Conservation (phyloP, 768 basidiomycete genomes). For the Roridomyces roridus region DNA sequence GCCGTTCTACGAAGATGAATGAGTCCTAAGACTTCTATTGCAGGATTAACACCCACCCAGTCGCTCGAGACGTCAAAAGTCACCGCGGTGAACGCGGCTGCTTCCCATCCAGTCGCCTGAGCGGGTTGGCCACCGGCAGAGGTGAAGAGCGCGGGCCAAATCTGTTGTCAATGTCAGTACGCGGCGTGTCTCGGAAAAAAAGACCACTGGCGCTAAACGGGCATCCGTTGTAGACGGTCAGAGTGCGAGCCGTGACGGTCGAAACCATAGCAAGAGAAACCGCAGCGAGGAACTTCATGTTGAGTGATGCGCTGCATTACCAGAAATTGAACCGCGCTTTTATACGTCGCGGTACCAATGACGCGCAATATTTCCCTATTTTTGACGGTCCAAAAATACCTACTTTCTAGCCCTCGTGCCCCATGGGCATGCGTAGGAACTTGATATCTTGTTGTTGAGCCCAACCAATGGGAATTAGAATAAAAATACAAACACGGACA, state of each 20-base stretch:
- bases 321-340: no score
- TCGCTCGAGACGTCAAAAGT: slow-evolving; percentile 50
- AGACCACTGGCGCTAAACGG: slow-evolving; percentile 48
- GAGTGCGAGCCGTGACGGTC: slow-evolving; percentile 5
- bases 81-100: slow-evolving; percentile 29
- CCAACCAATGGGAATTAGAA: no score
- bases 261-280: slow-evolving; percentile 38
- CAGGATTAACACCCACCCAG: slow-evolving; percentile 42
- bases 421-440: no score
- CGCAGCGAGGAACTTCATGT: slow-evolving; percentile 4
- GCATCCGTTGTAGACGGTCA: slow-evolving; percentile 40
- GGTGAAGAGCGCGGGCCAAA: slow-evolving; percentile 47
- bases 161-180: slow-evolving; percentile 21
- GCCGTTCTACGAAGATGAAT: slow-evolving; percentile 35
- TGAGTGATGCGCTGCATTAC: slow-evolving; percentile 28
- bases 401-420: no score
- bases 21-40: background rate
- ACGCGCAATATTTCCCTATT: no score
- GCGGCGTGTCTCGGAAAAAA: background rate
- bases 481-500: no score
- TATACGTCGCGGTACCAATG: no score
- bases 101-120: slow-evolving; percentile 23
- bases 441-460: no score
- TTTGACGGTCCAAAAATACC: no score
- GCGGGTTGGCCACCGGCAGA: slow-evolving; percentile 9